A percentile compares a stretch with the other conserved stretches of the same genome.
phyloP scores from a whole-genome alignment of 768 basidiomycete species.

The Coprinellus aureogranulatus region DNA sequence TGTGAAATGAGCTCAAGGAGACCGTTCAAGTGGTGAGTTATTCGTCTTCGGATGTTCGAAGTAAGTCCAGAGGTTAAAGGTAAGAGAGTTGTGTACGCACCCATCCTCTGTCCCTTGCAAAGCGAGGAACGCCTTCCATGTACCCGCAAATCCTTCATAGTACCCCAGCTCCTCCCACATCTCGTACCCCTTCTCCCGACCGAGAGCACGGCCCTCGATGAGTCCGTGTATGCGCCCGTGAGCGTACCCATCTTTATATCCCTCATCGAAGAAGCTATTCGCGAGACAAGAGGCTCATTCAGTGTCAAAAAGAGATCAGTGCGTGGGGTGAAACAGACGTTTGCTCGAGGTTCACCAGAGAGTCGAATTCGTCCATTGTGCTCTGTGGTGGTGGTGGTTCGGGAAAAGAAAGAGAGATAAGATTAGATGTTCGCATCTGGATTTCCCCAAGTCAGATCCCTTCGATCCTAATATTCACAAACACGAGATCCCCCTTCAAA shows the following conservation, averaged over 20 bases:
- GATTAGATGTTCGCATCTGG: slow-evolving; percentile 2
- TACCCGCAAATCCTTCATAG: slow-evolving; percentile 79
- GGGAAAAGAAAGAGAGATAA: neutral
- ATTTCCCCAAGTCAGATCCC: neutral
- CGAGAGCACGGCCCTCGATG: slow-evolving; percentile 87
- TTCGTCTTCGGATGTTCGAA: slow-evolving; percentile 40
- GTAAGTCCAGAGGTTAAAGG: neutral
- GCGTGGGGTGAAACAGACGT: neutral
- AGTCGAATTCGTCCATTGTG: slow-evolving; percentile 7
- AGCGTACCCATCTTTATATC: slow-evolving; percentile 72
- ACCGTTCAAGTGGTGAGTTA: slow-evolving; percentile 59
- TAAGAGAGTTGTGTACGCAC: slow-evolving; percentile 33
- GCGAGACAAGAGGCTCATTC: neutral
- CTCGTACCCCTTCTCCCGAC: slow-evolving; percentile 87
- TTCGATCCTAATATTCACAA: neutral
- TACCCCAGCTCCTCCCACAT: slow-evolving; percentile 98
- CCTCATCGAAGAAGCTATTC: slow-evolving; percentile 78
- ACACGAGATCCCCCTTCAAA: neutral
- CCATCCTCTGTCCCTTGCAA: slow-evolving; percentile 42
- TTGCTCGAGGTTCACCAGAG: slow-evolving; percentile 9
- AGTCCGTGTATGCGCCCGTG: slow-evolving; percentile 89
- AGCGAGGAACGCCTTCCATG: slow-evolving; percentile 60
- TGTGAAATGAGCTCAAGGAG: slow-evolving; percentile 69
- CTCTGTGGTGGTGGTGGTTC: neutral
- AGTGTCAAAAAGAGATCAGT: neutral